These are phyloP conservation scores for Parastagonospora nodorum DNA, from an alignment of 2,329 filamentous ascomycete genomes.

Conservation along the genomic window DNA sequence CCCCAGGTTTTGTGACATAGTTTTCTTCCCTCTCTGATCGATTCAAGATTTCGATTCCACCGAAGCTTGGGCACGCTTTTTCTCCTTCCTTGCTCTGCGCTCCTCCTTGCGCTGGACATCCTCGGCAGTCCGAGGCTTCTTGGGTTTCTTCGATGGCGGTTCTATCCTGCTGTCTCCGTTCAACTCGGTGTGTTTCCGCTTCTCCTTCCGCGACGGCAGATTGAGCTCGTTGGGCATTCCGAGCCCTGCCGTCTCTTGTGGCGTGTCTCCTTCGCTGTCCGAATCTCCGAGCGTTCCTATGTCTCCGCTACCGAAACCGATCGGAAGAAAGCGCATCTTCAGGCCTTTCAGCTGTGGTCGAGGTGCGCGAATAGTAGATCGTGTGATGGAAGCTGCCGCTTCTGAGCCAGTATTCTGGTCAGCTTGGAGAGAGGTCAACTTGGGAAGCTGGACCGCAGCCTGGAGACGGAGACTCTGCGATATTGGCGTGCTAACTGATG, in stretches of 20 bases:
- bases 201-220: constrained; percentile 39
- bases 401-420: constrained; percentile 47
- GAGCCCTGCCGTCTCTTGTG: constrained; percentile 23
- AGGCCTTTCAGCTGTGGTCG: constrained; percentile 71
- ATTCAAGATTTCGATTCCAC: constrained; percentile 21
- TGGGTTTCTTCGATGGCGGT: constrained; percentile 46
- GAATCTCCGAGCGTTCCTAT: constrained; percentile 50
- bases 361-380: constrained; percentile 57
- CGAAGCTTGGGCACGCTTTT: constrained; percentile 35
- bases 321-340: constrained; percentile 69
- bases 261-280: constrained; percentile 52
- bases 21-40: not conserved
- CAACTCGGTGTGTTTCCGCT: constrained; percentile 46
- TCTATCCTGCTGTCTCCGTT: constrained; percentile 33
- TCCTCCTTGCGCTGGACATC: constrained; percentile 45
- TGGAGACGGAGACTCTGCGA: constrained; percentile 69
- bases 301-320: constrained; percentile 60
- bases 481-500: constrained; percentile 45
- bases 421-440: constrained; percentile 47
- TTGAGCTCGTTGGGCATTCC: constrained; percentile 29
- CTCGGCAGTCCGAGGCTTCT: constrained; percentile 43
- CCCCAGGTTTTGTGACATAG: no score
- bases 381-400: constrained; percentile 50
- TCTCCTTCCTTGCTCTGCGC: constrained; percentile 46
- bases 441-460: constrained; percentile 63